These are phyloP conservation scores for Plantago rigida DNA, from an alignment of 305 asterid species.

Conservation along the genomic window DNA sequence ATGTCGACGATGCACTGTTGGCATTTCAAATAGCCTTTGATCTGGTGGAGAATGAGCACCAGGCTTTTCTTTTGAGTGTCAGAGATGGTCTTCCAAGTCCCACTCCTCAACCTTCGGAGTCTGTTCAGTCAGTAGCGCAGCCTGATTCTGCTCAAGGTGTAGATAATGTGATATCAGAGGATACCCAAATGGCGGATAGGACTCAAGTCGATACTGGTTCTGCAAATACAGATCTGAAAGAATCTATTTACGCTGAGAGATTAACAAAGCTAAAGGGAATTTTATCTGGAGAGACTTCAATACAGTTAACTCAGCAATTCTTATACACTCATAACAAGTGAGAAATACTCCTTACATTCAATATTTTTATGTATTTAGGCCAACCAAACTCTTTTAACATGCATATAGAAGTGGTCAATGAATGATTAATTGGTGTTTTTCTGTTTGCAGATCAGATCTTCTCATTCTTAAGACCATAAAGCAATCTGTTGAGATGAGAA, in stretches of 20 bases:
- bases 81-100: slow-evolving; percentile 55
- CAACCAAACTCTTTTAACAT: slow-evolving; percentile 1
- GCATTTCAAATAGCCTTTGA: slow-evolving; percentile 96
- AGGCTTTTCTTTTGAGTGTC: slow-evolving; percentile 84
- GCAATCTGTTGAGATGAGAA: slow-evolving; percentile 97
- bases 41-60: slow-evolving; percentile 91
- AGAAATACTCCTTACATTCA: slow-evolving; percentile 26
- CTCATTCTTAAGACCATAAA: slow-evolving; percentile 92
- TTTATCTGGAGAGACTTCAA: slow-evolving; percentile 87
- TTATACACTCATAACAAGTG: slow-evolving; percentile 90
- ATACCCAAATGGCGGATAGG: slow-evolving; percentile 54
- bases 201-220: slow-evolving; percentile 33
- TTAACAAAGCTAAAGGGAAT: slow-evolving; percentile 69
- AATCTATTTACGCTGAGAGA: slow-evolving; percentile 41
- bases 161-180: slow-evolving; percentile 38
- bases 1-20: slow-evolving; percentile 71
- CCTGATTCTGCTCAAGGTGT: slow-evolving; percentile 36
- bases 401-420: slow-evolving; percentile 13
- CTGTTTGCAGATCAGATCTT: slow-evolving; percentile 78
- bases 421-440: slow-evolving; percentile 20
- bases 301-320: slow-evolving; percentile 90
- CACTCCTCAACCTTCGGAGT: slow-evolving; percentile 42
- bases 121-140: slow-evolving; percentile 38
- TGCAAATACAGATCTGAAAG: slow-evolving; percentile 36
- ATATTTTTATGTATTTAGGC: slow-evolving; percentile 3